These are phyloP conservation scores for Strigomonas culicis DNA, from an alignment of 208 protist species.

Conservation along the genomic window DNA sequence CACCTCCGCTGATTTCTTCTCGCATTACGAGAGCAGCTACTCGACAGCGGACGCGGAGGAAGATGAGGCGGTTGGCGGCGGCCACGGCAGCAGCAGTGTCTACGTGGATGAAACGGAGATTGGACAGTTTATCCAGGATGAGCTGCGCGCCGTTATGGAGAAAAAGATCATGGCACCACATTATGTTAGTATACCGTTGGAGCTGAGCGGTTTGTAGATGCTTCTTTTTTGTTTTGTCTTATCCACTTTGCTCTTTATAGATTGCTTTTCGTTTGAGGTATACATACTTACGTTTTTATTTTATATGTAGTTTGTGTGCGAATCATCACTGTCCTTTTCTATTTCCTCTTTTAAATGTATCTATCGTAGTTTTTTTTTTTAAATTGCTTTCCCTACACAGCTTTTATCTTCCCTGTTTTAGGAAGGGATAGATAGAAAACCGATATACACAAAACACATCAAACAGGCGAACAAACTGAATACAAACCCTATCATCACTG, in stretches of 20 bases:
- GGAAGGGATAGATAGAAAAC: too few species aligned
- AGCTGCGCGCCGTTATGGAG: constrained; percentile 60
- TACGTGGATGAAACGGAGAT: constrained; percentile 72
- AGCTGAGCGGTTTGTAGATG: not conserved
- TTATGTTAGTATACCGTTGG: constrained; percentile 50
- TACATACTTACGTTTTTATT: too few species aligned
- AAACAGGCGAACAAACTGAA: not conserved
- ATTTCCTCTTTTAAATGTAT: constrained; percentile 3
- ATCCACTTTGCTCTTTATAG: too few species aligned
- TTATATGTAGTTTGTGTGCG: constrained; percentile 5
- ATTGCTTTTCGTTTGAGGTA: too few species aligned
- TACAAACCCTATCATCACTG: not conserved
- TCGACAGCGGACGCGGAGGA: constrained; percentile 7
- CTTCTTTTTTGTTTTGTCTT: not conserved
- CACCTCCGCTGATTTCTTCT: constrained; percentile 17
- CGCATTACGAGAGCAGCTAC: constrained; percentile 27
- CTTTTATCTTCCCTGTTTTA: not conserved
- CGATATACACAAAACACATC: not conserved
- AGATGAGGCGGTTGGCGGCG: constrained; percentile 11
- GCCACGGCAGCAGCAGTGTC: constrained; percentile 26
- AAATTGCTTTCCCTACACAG: not conserved
- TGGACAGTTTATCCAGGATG: constrained; percentile 57
- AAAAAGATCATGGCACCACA: constrained; percentile 73
- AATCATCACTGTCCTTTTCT: not conserved
- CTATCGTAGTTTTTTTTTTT: not conserved